phyloP scores from a whole-genome alignment of 805 yeast species.

The Ogataea kodamae region DNA sequence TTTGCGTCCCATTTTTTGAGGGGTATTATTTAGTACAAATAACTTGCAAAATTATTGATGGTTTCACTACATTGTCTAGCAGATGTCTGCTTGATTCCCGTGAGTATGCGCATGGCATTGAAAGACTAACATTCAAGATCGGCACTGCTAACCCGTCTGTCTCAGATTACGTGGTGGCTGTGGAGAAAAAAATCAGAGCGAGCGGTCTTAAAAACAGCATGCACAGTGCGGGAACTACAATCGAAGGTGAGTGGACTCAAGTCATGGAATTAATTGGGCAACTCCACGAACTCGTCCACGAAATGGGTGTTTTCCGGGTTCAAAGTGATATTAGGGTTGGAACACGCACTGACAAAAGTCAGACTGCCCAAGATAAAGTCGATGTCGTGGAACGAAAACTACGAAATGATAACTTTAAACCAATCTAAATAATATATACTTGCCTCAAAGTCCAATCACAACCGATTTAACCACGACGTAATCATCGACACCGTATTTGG shows the following conservation, averaged over 20 bases:
- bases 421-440: constrained; percentile 63
- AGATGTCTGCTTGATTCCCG: constrained; percentile 82
- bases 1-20: no score
- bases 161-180: constrained; percentile 71
- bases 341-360: constrained; percentile 72
- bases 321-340: constrained; percentile 88
- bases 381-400: constrained; percentile 58
- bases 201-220: constrained; percentile 64
- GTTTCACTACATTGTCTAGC: constrained; percentile 68
- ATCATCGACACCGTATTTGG: constrained; percentile 72
- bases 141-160: constrained; percentile 80
- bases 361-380: constrained; percentile 70
- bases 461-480: constrained; percentile 63
- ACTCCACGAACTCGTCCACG: constrained; percentile 70
- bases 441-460: constrained; percentile 62
- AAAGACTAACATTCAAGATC: constrained; percentile 39
- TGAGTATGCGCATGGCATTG: constrained; percentile 32
- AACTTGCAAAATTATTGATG: no score
- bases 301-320: constrained; percentile 68
- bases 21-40: no score
- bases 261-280: constrained; percentile 77
- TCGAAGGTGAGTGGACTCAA: constrained; percentile 87
- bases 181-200: constrained; percentile 59
- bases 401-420: constrained; percentile 46
- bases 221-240: constrained; percentile 90